A percentile compares a stretch with the other conserved stretches of the same genome.
phyloP scores from a whole-genome alignment of 208 protist genomes.

The Leishmania gerbilli region DNA sequence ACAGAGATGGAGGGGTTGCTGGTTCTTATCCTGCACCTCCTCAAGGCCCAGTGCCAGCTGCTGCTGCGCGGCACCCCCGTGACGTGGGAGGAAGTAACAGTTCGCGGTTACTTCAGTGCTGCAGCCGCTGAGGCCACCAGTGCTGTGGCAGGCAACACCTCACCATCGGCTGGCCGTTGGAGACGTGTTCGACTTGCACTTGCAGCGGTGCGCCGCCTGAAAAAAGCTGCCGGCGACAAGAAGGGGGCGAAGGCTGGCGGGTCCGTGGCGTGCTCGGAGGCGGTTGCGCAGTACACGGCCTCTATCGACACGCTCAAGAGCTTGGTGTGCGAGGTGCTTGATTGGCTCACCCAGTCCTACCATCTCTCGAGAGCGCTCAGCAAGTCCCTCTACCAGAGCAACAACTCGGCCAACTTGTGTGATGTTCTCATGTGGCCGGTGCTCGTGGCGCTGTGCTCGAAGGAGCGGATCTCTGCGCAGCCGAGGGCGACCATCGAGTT shows the following conservation, averaged over 20 bases:
- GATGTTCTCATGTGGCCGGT: constrained; percentile 56
- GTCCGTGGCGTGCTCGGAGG: not conserved
- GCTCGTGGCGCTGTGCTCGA: constrained; percentile 24
- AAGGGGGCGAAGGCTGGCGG: not conserved
- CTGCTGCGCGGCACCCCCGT: constrained; percentile 26
- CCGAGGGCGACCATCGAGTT: not conserved
- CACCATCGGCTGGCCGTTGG: constrained; percentile 13
- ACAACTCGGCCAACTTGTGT: constrained; percentile 37
- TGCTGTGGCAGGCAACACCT: not conserved
- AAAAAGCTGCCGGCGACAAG: not conserved
- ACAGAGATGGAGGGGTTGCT: constrained; percentile 37
- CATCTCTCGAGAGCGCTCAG: constrained; percentile 25
- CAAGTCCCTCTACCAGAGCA: constrained; percentile 48
- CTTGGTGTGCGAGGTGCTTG: constrained; percentile 34
- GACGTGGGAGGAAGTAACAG: constrained; percentile 25
- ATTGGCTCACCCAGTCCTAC: constrained; percentile 51
- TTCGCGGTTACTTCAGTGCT: constrained; percentile 34
- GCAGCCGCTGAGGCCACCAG: constrained; percentile 7
- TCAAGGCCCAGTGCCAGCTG: constrained; percentile 35
- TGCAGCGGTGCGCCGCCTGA: constrained; percentile 14
- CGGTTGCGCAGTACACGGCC: constrained; percentile 11
- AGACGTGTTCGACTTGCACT: constrained; percentile 18
- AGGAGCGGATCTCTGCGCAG: constrained; percentile 1
- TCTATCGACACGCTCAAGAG: constrained; percentile 22
- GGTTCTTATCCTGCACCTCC: constrained; percentile 29